Conservation (phyloP, 148 eudicot species). For the Agrostemma githago region DNA sequence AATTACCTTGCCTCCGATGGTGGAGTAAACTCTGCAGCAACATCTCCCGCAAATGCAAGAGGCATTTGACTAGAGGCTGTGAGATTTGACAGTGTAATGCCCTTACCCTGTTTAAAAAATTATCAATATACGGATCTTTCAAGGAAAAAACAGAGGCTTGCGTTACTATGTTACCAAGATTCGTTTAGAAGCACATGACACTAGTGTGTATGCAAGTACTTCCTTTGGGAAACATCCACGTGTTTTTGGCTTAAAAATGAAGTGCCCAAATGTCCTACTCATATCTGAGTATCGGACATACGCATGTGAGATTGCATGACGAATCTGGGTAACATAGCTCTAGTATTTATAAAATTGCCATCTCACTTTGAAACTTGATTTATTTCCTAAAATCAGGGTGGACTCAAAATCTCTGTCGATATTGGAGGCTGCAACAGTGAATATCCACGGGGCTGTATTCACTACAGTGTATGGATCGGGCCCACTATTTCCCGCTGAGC, state of each 20-base stretch:
- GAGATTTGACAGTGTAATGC: slow-evolving; percentile 48
- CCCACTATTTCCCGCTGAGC: slow-evolving; percentile 67
- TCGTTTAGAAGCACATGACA: too few species aligned
- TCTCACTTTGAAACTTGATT: slow-evolving; percentile 37
- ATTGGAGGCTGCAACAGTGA: slow-evolving; percentile 63
- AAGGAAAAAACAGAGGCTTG: neutral
- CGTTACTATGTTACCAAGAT: too few species aligned
- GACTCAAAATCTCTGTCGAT: slow-evolving; percentile 56
- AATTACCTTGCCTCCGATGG: slow-evolving; percentile 58
- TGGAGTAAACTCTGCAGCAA: slow-evolving; percentile 45
- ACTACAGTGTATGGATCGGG: slow-evolving; percentile 47
- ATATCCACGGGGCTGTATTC: slow-evolving; percentile 68
- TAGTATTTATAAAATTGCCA: neutral
- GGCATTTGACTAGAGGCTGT: slow-evolving; percentile 38
- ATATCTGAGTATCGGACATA: neutral
- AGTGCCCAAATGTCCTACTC: neutral
- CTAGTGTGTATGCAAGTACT: neutral
- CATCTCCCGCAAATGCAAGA: slow-evolving; percentile 46
- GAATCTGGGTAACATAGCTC: neutral
- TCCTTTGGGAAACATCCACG: neutral
- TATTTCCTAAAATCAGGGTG: slow-evolving; percentile 43
- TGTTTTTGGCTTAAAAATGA: neutral
- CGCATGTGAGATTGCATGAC: neutral
- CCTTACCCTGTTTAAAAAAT: slow-evolving; percentile 42
- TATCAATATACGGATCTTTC: neutral